phyloP scores from a whole-genome alignment of 345 rosid genomes.

The Boechera divaricarpa region DNA sequence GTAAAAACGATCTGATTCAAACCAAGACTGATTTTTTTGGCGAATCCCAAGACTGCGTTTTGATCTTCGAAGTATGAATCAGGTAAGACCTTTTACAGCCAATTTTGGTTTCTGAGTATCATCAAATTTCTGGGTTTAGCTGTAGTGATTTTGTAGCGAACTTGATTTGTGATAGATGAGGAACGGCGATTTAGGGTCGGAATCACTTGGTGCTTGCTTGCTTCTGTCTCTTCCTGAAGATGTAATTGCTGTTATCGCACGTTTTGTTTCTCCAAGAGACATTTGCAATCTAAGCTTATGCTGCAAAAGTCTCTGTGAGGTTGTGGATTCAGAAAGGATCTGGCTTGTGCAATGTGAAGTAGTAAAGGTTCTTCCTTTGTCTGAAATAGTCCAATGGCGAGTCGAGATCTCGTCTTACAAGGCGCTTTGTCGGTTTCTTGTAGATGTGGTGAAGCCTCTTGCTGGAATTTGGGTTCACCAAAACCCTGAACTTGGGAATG shows the following conservation, averaged over 20 bases:
- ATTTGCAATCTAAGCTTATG: constrained; percentile 65
- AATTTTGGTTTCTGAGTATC: neutral
- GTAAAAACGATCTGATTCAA: neutral
- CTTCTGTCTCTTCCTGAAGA: constrained; percentile 74
- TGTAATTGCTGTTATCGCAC: constrained; percentile 59
- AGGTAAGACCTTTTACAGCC: neutral
- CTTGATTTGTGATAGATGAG: constrained; percentile 7
- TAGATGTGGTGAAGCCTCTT: no score
- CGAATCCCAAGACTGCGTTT: neutral
- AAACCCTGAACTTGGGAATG: no score
- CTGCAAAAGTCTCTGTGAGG: constrained; percentile 46
- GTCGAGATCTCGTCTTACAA: no score
- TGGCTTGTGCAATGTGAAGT: no score
- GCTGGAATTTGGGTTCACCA: no score
- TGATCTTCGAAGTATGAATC: neutral
- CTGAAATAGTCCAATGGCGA: no score
- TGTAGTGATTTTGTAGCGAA: neutral
- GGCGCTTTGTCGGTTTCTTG: no score
- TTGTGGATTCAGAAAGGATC: no score
- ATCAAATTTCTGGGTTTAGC: neutral
- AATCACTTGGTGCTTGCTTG: constrained; percentile 57
- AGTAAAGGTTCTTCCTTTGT: no score
- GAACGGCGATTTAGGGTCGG: constrained; percentile 44
- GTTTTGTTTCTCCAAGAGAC: constrained; percentile 62
- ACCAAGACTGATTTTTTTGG: neutral